Percentiles rank a stretch among this genome's conserved stretches.
phyloP scores from a whole-genome alignment of 1,139 yeast genomes.

The Hemisphaericaspora lyxosophila region DNA sequence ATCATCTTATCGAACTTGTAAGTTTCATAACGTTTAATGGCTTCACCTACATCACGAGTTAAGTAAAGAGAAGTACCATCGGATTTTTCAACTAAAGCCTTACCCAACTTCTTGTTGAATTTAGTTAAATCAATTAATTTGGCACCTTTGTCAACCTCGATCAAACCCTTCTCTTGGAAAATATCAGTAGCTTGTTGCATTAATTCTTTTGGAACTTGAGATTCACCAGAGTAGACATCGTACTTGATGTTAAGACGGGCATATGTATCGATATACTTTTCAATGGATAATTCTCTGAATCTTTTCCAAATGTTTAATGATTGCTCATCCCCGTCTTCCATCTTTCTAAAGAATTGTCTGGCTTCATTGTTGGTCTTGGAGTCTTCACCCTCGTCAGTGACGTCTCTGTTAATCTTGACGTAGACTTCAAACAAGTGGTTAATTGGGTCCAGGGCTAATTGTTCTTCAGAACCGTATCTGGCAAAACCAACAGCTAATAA shows the following conservation, averaged over 20 bases:
- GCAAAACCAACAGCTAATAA: constrained; percentile 89
- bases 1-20: constrained; percentile 94
- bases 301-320: constrained; percentile 81
- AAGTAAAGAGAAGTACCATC: constrained; percentile 95
- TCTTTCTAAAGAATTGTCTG: constrained; percentile 78
- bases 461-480: constrained; percentile 78
- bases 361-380: constrained; percentile 73
- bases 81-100: constrained; percentile 87
- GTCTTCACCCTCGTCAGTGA: constrained; percentile 36
- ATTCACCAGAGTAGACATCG: constrained; percentile 92
- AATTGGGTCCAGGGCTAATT: constrained; percentile 76
- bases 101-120: constrained; percentile 90
- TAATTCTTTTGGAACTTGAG: constrained; percentile 77
- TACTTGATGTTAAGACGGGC: constrained; percentile 87
- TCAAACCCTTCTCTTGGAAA: constrained; percentile 67
- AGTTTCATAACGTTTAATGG: constrained; percentile 81
- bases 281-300: constrained; percentile 88
- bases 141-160: constrained; percentile 91
- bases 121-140: constrained; percentile 80
- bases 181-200: constrained; percentile 67
- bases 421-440: constrained; percentile 94
- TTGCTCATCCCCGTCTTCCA: constrained; percentile 91
- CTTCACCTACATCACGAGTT: constrained; percentile 98
- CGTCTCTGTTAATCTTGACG: constrained; percentile 81
- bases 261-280: constrained; percentile 81